Evolutionary conservation across 805 yeast genomes (phyloP).

Genomic region (Groenewaldozyma salmanticensis): DNA sequence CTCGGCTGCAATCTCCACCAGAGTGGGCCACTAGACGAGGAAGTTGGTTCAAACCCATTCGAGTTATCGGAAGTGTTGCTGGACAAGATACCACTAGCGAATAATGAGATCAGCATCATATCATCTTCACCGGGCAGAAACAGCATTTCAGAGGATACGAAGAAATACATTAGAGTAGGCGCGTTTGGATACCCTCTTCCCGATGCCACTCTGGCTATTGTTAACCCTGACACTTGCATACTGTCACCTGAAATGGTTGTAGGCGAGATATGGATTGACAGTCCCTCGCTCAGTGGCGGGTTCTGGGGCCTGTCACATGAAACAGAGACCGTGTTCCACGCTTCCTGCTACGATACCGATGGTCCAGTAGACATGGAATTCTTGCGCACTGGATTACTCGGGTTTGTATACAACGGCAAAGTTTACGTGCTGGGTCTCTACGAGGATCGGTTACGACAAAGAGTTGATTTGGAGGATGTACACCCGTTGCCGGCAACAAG

Average conservation of each 20-base stretch:
- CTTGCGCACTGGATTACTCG: slow-evolving; percentile 82
- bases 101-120: slow-evolving; percentile 55
- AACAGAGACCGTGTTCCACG: slow-evolving; percentile 70
- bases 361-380: slow-evolving; percentile 70
- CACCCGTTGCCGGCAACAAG: too few species aligned
- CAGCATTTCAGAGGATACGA: slow-evolving; percentile 28
- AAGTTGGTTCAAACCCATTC: slow-evolving; percentile 28
- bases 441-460: slow-evolving; percentile 83
- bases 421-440: slow-evolving; percentile 81
- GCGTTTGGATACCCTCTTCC: slow-evolving; percentile 94
- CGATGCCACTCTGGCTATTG: slow-evolving; percentile 87
- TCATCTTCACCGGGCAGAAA: slow-evolving; percentile 40
- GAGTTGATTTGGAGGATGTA: too few species aligned
- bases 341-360: slow-evolving; percentile 62
- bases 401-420: slow-evolving; percentile 80
- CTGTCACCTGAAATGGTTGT: slow-evolving; percentile 68
- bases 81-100: slow-evolving; percentile 62
- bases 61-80: slow-evolving; percentile 58
- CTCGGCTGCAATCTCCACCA: slow-evolving; percentile 35
- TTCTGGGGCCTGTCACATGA: slow-evolving; percentile 66
- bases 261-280: slow-evolving; percentile 97
- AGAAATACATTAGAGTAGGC: slow-evolving; percentile 60
- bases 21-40: slow-evolving; percentile 30
- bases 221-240: slow-evolving; percentile 81
- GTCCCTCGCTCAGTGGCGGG: slow-evolving; percentile 84